These are phyloP conservation scores for Nyctanthes arbortristis DNA, from an alignment of 257 asterid species.

Conservation along the genomic window DNA sequence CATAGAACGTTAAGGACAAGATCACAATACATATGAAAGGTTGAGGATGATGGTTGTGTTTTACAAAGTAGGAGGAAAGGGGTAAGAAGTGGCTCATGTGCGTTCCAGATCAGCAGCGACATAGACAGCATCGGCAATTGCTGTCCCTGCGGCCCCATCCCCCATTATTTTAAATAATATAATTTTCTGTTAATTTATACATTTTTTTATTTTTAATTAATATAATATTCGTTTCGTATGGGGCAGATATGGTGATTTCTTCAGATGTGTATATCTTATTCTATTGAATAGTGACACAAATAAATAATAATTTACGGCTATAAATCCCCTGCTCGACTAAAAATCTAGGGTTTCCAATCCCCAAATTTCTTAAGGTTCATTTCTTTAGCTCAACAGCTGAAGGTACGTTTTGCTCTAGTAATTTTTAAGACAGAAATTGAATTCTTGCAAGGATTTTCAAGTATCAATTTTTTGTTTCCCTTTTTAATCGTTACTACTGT, in stretches of 20 bases:
- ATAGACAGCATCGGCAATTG: not conserved
- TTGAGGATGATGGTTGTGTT: too few relatives aligned
- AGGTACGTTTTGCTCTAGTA: constrained; percentile 51
- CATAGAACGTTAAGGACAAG: too few relatives aligned
- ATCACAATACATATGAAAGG: too few relatives aligned
- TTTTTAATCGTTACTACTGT: constrained; percentile 1
- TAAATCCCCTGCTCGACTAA: constrained; percentile 20
- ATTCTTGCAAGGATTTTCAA: constrained; percentile 4
- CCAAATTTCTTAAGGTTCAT: constrained; percentile 22
- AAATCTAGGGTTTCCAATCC: constrained; percentile 40
- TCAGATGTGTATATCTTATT: too few relatives aligned
- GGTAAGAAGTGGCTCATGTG: not conserved
- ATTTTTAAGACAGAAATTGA: constrained; percentile 27
- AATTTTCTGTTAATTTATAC: not conserved
- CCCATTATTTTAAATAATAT: too few relatives aligned
- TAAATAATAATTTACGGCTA: constrained; percentile 7
- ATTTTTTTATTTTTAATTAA: not conserved
- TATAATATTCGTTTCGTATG: not conserved
- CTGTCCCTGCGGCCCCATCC: not conserved
- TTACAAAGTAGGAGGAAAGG: too few relatives aligned
- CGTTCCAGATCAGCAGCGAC: not conserved
- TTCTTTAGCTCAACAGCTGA: constrained; percentile 45
- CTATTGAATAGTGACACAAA: not conserved
- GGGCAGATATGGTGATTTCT: not conserved
- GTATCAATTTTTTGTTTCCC: constrained; percentile 14